These are phyloP conservation scores for Fusarium sp. DNA, from an alignment of 2,329 filamentous ascomycete genomes.

Conservation along the genomic window DNA sequence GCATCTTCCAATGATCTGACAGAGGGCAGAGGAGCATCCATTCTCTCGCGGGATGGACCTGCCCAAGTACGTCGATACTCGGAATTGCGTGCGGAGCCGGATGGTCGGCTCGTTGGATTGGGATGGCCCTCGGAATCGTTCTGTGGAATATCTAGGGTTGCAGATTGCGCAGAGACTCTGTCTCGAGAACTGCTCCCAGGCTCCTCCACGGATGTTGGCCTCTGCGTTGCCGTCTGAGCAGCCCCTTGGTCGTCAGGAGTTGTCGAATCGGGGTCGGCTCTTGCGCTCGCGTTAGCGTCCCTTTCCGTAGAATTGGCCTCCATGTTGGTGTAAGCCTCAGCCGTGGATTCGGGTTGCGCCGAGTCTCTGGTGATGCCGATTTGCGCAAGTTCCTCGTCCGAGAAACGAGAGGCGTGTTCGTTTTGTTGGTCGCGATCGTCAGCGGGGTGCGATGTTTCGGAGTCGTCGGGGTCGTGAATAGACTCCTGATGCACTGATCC, in stretches of 20 bases:
- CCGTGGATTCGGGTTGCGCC: neutral
- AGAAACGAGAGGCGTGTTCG: slow-evolving; percentile 26
- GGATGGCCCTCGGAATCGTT: neutral
- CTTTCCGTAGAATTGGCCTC: slow-evolving; percentile 6
- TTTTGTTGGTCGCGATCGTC: slow-evolving; percentile 12
- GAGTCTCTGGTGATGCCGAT: slow-evolving; percentile 1
- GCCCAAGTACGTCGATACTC: slow-evolving; percentile 24
- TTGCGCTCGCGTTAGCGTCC: neutral
- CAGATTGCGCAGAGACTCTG: slow-evolving; percentile 2
- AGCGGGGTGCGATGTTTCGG: slow-evolving; percentile 14
- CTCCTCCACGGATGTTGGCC: neutral
- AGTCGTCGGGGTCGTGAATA: slow-evolving; percentile 15
- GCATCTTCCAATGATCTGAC: slow-evolving; percentile 27
- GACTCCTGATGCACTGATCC: slow-evolving; percentile 43
- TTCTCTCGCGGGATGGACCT: slow-evolving; percentile 44
- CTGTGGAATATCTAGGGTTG: neutral
- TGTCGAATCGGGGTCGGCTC: slow-evolving; percentile 1
- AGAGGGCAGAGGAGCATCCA: slow-evolving; percentile 45
- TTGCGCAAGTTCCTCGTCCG: slow-evolving; percentile 31
- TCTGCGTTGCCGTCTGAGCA: slow-evolving; percentile 4
- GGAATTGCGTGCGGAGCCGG: neutral
- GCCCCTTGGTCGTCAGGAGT: slow-evolving; percentile 14
- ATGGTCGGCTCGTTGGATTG: neutral
- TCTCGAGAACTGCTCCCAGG: slow-evolving; percentile 3
- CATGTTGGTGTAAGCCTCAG: slow-evolving; percentile 6